These are phyloP conservation scores for Phalaenopsis aphrodite DNA, from an alignment of 106 monocot genomes.

Conservation along the genomic window DNA sequence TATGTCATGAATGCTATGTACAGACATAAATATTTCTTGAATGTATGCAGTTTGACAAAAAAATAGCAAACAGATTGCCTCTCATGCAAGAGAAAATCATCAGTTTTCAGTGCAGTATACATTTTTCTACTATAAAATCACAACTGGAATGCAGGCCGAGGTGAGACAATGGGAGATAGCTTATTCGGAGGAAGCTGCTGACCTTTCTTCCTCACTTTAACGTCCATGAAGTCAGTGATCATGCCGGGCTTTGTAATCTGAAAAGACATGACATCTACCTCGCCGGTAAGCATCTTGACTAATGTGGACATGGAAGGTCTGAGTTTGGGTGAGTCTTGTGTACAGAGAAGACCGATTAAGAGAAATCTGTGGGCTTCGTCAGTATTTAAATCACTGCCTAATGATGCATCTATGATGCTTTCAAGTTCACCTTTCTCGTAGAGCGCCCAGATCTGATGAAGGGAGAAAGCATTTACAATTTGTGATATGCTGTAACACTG, in stretches of 20 bases:
- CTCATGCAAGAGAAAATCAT: no score
- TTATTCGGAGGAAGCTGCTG: background rate
- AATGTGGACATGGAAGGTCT: constrained; percentile 8
- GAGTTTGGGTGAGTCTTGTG: constrained; percentile 6
- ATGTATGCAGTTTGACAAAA: background rate
- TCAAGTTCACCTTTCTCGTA: constrained; percentile 6
- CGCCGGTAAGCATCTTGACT: constrained; percentile 4
- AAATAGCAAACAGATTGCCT: background rate
- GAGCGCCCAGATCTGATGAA: constrained; percentile 2
- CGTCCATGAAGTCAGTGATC: constrained; percentile 9
- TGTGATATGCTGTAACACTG: background rate
- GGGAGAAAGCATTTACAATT: background rate
- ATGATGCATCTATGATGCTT: constrained; percentile 5
- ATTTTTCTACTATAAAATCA: background rate
- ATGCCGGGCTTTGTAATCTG: constrained; percentile 5
- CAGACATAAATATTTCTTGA: background rate
- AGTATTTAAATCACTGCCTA: constrained; percentile 1
- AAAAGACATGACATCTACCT: constrained; percentile 1
- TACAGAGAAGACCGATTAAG: constrained; percentile 9
- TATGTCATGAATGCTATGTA: background rate
- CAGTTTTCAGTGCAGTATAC: no score
- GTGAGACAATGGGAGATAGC: background rate
- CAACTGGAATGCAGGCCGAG: background rate
- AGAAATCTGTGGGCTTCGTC: constrained; percentile 9
- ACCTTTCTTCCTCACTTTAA: background rate